Conservation (phyloP, 2,329 filamentous ascomycete genomes). For the Aspergillus floridensis region DNA sequence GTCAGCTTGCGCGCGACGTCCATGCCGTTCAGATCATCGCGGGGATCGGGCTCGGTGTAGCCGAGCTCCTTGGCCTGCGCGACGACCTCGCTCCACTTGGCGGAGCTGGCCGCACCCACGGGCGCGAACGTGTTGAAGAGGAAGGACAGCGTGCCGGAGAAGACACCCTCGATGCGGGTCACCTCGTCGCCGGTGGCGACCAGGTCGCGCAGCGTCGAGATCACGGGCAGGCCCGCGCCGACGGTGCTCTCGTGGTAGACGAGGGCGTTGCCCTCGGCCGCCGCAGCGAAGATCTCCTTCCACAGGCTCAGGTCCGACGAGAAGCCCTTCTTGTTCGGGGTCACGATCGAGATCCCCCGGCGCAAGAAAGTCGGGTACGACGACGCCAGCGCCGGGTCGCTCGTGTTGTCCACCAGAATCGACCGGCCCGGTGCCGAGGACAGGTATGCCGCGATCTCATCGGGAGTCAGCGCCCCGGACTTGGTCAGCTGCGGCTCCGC, state of each 20-base stretch:
- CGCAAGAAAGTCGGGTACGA: conserved; percentile 78
- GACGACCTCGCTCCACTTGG: conserved; percentile 88
- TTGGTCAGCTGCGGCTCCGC: conserved; percentile 60
- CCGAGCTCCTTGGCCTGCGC: conserved; percentile 88
- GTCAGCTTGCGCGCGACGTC: conserved; percentile 95
- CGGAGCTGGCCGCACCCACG: conserved; percentile 60
- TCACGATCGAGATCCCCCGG: conserved; percentile 84
- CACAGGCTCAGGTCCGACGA: conserved; percentile 77
- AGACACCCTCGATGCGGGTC: conserved; percentile 91
- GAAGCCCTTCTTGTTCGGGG: conserved; percentile 98
- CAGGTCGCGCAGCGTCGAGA: conserved; percentile 92
- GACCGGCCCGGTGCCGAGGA: conserved; percentile 72
- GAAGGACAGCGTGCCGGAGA: conserved; percentile 97
- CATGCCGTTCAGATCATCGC: conserved; percentile 82
- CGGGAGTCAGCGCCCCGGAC: conserved; percentile 53
- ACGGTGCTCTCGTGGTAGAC: conserved; percentile 95
- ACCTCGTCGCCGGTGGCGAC: conserved; percentile 90
- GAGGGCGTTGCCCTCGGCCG: conserved; percentile 63
- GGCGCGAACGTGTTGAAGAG: conserved; percentile 97
- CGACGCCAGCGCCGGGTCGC: conserved; percentile 79
- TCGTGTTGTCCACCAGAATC: conserved; percentile 93
- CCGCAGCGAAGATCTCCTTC: conserved; percentile 79
- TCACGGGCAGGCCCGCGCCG: conserved; percentile 86
- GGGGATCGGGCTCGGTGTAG: conserved; percentile 85
- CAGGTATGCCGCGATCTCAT: conserved; percentile 75